These are phyloP conservation scores for Melanomma pulvis-pyrius DNA, from an alignment of 495 filamentous ascomycete species.

Conservation along the genomic window DNA sequence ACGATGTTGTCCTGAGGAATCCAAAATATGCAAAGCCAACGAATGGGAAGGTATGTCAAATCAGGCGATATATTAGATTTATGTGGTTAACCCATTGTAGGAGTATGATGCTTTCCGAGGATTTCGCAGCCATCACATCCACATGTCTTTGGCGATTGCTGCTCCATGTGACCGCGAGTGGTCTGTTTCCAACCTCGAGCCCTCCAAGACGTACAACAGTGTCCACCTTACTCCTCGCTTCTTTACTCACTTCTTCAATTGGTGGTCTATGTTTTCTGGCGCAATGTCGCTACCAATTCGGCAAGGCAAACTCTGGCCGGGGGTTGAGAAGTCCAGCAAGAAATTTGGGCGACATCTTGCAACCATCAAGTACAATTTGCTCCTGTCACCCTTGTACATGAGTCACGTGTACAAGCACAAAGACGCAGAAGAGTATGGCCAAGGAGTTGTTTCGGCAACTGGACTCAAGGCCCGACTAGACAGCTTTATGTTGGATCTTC, in stretches of 20 bases:
- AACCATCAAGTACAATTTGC: slow-evolving; percentile 94
- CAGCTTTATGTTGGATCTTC: slow-evolving; percentile 93
- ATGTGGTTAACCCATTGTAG: slow-evolving; percentile 42
- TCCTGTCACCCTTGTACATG: slow-evolving; percentile 89
- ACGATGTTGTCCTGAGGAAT: slow-evolving; percentile 82
- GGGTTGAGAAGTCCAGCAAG: slow-evolving; percentile 91
- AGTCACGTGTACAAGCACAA: slow-evolving; percentile 99
- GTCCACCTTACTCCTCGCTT: slow-evolving; percentile 91
- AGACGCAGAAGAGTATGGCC: slow-evolving; percentile 81
- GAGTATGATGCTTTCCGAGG: slow-evolving; percentile 90
- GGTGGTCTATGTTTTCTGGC: slow-evolving; percentile 96
- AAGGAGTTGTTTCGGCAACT: slow-evolving; percentile 83
- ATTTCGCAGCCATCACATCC: slow-evolving; percentile 93
- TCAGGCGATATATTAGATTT: neutral
- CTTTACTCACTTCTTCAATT: slow-evolving; percentile 97
- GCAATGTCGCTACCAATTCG: slow-evolving; percentile 93
- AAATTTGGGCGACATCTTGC: slow-evolving; percentile 96
- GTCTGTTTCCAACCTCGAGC: slow-evolving; percentile 68
- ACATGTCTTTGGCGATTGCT: slow-evolving; percentile 85
- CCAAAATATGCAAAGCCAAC: slow-evolving; percentile 69
- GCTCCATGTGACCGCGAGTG: slow-evolving; percentile 82
- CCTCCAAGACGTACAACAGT: slow-evolving; percentile 88
- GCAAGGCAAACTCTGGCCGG: slow-evolving; percentile 88
- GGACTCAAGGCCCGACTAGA: slow-evolving; percentile 92
- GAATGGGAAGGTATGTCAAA: slow-evolving; percentile 39